A percentile compares a stretch with the other conserved stretches of the same genome.
These are phyloP conservation scores for Hypoxylon trugodes DNA, from an alignment of 495 filamentous ascomycete species.

Conservation along the genomic window DNA sequence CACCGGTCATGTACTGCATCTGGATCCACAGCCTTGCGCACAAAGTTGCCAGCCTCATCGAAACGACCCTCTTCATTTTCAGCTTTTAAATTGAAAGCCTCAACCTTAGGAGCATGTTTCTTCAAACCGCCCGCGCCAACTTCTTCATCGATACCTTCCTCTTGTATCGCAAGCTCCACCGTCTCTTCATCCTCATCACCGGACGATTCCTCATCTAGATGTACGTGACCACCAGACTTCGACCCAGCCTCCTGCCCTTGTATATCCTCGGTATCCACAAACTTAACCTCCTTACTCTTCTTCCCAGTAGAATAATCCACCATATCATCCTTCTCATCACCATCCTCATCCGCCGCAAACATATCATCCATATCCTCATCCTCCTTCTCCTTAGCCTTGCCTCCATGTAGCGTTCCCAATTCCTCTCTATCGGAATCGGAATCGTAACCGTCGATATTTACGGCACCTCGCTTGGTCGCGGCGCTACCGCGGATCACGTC, in stretches of 20 bases:
- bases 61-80: constrained; percentile 95
- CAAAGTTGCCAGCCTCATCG: constrained; percentile 88
- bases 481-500: constrained; percentile 90
- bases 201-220: constrained; percentile 52
- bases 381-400: constrained; percentile 50
- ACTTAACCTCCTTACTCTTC: constrained; percentile 81
- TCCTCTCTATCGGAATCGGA: constrained; percentile 89
- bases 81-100: constrained; percentile 91
- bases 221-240: constrained; percentile 74
- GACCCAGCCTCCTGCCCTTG: constrained; percentile 82
- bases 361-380: constrained; percentile 82
- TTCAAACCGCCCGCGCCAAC: constrained; percentile 89
- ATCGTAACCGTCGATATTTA: constrained; percentile 97
- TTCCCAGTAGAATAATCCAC: constrained; percentile 61
- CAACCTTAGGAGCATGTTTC: constrained; percentile 92
- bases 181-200: constrained; percentile 71
- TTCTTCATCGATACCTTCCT: constrained; percentile 81
- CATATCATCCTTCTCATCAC: constrained; percentile 61
- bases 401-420: constrained; percentile 36
- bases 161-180: constrained; percentile 68
- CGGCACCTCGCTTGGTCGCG: constrained; percentile 84
- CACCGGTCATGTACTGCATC: constrained; percentile 92
- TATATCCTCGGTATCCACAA: constrained; percentile 79
- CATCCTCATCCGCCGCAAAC: constrained; percentile 82
- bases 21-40: constrained; percentile 88